A percentile compares a stretch with the other conserved stretches of the same genome.
Conservation (phyloP, 2,329 filamentous ascomycete genomes). For the Claviceps sp. region DNA sequence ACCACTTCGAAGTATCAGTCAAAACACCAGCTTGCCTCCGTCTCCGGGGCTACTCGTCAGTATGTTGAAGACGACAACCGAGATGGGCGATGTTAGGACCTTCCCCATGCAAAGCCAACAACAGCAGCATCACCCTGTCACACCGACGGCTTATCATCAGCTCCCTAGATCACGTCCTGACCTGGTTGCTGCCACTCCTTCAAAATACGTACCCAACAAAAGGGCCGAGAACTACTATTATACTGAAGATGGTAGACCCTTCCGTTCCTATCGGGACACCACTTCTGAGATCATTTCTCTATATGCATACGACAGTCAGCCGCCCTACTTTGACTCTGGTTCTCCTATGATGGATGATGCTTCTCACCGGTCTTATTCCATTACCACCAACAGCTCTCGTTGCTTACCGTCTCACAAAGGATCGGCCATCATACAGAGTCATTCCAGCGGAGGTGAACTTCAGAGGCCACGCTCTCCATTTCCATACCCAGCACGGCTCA, state of each 20-base stretch:
- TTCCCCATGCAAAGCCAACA: conserved; percentile 35
- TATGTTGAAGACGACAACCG: conserved; percentile 53
- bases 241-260: conserved; percentile 28
- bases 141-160: conserved; percentile 16
- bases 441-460: conserved; percentile 25
- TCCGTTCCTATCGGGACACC: conserved; percentile 37
- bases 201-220: conserved; percentile 14
- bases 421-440: conserved; percentile 33
- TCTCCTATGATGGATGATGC: conserved; percentile 32
- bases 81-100: conserved; percentile 50
- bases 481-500: conserved; percentile 43
- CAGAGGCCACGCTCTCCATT: conserved; percentile 46
- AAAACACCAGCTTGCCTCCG: conserved; percentile 28
- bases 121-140: conserved; percentile 10
- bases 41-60: conserved; percentile 44
- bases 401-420: conserved; percentile 34
- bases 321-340: conserved; percentile 27
- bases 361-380: conserved; percentile 38
- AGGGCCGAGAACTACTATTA: conserved; percentile 18
- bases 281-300: conserved; percentile 43
- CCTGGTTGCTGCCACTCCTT: conserved; percentile 16
- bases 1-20: conserved; percentile 30
- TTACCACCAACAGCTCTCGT: conserved; percentile 37
- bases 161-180: conserved; percentile 16
- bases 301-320: conserved; percentile 37